Conservation (phyloP, 345 rosid species). For the Litchi chinensis region DNA sequence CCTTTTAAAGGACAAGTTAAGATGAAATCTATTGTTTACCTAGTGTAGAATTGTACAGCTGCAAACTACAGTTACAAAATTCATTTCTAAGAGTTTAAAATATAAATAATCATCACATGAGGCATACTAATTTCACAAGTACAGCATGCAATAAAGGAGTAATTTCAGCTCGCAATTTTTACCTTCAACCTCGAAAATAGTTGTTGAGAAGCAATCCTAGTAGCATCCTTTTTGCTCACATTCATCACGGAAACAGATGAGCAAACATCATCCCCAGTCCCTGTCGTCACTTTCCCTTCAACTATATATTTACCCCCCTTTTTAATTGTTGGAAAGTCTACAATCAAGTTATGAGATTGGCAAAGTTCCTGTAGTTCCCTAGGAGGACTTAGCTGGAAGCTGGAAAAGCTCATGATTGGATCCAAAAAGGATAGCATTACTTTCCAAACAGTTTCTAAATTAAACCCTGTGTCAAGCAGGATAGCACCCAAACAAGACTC, state of each 20-base stretch:
- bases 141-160: neutral
- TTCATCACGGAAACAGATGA: conserved; percentile 48
- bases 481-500: conserved; percentile 87
- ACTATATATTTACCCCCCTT: conserved; percentile 46
- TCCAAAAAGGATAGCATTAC: conserved; percentile 68
- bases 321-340: conserved; percentile 33
- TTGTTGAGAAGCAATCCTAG: conserved; percentile 55
- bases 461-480: conserved; percentile 76
- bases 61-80: neutral
- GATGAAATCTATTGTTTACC: neutral
- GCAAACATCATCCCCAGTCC: conserved; percentile 42
- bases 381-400: conserved; percentile 62
- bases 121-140: conserved; percentile 11
- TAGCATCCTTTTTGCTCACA: conserved; percentile 59
- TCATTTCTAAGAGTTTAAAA: neutral
- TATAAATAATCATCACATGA: conserved; percentile 12
- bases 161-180: conserved; percentile 17
- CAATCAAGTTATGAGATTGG: conserved; percentile 58
- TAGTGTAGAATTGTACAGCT: neutral
- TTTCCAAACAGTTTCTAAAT: conserved; percentile 70
- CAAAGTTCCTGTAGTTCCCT: conserved; percentile 75
- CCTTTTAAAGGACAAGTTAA: neutral
- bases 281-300: conserved; percentile 46
- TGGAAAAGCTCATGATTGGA: conserved; percentile 61
- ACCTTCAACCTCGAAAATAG: conserved; percentile 65